phyloP scores from a whole-genome alignment of 2,329 filamentous ascomycete species.

The Byssothecium circinans region DNA sequence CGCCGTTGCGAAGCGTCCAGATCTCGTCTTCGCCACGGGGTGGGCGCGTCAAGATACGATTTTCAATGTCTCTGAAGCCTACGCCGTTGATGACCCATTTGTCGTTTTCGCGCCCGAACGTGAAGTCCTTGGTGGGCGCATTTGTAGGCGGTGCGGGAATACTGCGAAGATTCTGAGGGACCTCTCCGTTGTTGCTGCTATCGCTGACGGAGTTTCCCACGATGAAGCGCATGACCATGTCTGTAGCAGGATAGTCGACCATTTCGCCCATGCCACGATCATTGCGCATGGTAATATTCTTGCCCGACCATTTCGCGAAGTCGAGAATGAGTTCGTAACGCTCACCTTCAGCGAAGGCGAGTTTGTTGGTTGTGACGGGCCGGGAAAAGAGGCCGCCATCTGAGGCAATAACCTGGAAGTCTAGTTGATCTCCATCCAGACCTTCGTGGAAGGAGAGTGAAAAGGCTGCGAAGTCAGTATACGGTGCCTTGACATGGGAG shows the following conservation, averaged over 20 bases:
- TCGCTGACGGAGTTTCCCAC: slow-evolving; percentile 44
- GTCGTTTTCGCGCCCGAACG: slow-evolving; percentile 28
- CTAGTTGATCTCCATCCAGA: slow-evolving; percentile 32
- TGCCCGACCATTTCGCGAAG: slow-evolving; percentile 53
- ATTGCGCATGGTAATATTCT: slow-evolving; percentile 54
- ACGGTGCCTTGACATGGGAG: not conserved
- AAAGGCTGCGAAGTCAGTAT: slow-evolving; percentile 43
- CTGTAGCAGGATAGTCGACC: slow-evolving; percentile 54
- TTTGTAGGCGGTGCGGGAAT: slow-evolving; percentile 28
- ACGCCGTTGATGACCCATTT: slow-evolving; percentile 41
- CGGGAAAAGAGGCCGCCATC: slow-evolving; percentile 54
- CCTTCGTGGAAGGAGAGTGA: slow-evolving; percentile 50
- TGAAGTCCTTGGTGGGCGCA: slow-evolving; percentile 26
- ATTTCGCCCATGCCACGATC: slow-evolving; percentile 48
- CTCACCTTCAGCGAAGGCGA: slow-evolving; percentile 58
- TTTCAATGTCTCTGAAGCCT: slow-evolving; percentile 35
- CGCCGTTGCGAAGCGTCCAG: slow-evolving; percentile 49
- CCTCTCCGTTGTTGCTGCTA: slow-evolving; percentile 25
- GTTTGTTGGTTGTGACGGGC: slow-evolving; percentile 48
- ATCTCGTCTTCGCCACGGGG: slow-evolving; percentile 39
- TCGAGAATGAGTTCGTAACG: slow-evolving; percentile 62
- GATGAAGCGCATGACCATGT: slow-evolving; percentile 45
- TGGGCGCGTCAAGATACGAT: slow-evolving; percentile 39
- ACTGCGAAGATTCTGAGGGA: slow-evolving; percentile 29
- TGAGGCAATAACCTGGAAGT: slow-evolving; percentile 58